Conservation (phyloP, 495 filamentous ascomycete species). For the Penicillium taxi region DNA sequence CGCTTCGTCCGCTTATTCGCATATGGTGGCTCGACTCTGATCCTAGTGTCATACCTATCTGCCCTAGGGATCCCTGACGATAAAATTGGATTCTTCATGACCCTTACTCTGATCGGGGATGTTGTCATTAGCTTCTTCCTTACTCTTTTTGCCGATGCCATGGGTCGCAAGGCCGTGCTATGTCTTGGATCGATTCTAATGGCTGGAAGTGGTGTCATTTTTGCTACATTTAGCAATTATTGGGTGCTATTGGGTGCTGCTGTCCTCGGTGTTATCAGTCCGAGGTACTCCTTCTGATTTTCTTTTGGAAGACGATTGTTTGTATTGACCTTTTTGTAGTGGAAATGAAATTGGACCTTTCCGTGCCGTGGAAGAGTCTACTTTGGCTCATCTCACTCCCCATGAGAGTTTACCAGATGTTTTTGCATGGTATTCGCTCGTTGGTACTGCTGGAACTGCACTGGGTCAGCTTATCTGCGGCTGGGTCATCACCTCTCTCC, state of each 20-base stretch:
- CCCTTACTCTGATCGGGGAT: slow-evolving; percentile 73
- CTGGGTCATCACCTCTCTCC: slow-evolving; percentile 50
- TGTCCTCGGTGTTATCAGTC: slow-evolving; percentile 75
- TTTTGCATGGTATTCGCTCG: slow-evolving; percentile 73
- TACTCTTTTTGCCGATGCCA: slow-evolving; percentile 64
- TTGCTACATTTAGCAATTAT: slow-evolving; percentile 60
- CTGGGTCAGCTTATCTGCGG: slow-evolving; percentile 59
- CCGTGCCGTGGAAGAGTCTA: slow-evolving; percentile 77
- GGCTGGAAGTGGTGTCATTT: slow-evolving; percentile 58
- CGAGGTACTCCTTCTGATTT: slow-evolving; percentile 37
- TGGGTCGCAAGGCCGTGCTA: slow-evolving; percentile 66
- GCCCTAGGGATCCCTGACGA: slow-evolving; percentile 57
- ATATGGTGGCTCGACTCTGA: slow-evolving; percentile 66
- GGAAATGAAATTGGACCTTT: slow-evolving; percentile 78
- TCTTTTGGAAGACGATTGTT: neutral
- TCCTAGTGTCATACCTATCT: slow-evolving; percentile 64
- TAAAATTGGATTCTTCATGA: slow-evolving; percentile 85
- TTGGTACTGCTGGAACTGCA: slow-evolving; percentile 56
- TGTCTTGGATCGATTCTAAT: slow-evolving; percentile 60
- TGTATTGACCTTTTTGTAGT: slow-evolving; percentile 27
- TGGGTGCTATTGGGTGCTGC: slow-evolving; percentile 68
- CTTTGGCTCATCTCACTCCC: slow-evolving; percentile 63
- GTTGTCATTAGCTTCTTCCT: slow-evolving; percentile 67
- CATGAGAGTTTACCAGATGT: slow-evolving; percentile 58
- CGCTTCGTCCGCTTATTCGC: slow-evolving; percentile 74